Conservation (phyloP, 2,329 filamentous ascomycete genomes). For the Botrytis elliptica region DNA sequence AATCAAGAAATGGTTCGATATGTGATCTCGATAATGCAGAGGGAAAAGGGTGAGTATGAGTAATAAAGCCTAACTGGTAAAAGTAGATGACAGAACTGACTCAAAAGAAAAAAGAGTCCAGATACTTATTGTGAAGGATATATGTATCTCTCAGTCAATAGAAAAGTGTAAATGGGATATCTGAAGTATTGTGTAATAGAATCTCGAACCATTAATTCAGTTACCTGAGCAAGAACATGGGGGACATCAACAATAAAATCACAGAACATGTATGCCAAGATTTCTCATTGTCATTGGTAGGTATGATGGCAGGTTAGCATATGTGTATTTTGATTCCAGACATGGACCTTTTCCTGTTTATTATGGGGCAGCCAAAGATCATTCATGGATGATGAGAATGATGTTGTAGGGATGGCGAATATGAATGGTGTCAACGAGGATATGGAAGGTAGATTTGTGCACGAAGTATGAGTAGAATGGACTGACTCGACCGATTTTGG, state of each 20-base stretch:
- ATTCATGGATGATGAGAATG: slow-evolving; percentile 1
- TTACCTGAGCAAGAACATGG: slow-evolving; percentile 12
- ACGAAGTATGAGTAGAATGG: not conserved
- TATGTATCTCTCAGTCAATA: not conserved
- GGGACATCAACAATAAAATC: slow-evolving; percentile 2
- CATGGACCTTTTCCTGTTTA: not conserved
- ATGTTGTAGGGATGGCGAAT: slow-evolving; percentile 8
- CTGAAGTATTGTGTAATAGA: slow-evolving; percentile 17
- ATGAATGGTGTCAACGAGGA: slow-evolving; percentile 5
- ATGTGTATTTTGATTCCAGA: not conserved
- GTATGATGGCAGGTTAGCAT: slow-evolving; percentile 5
- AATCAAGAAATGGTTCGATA: not conserved
- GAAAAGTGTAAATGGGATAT: not conserved
- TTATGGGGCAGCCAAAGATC: slow-evolving; percentile 3
- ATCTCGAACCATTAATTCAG: slow-evolving; percentile 4
- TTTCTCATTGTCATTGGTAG: not conserved
- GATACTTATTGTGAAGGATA: not conserved
- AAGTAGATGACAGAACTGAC: not conserved
- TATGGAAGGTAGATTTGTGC: not conserved
- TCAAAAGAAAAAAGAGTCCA: not conserved
- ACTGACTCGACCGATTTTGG: not conserved
- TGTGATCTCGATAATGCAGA: not conserved
- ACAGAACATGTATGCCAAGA: slow-evolving; percentile 15
- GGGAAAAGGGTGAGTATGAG: not conserved
- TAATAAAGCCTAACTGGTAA: not conserved